Evolutionary conservation across 768 basidiomycete genomes (phyloP).

Genomic region (Glaciozyma martinii): DNA sequence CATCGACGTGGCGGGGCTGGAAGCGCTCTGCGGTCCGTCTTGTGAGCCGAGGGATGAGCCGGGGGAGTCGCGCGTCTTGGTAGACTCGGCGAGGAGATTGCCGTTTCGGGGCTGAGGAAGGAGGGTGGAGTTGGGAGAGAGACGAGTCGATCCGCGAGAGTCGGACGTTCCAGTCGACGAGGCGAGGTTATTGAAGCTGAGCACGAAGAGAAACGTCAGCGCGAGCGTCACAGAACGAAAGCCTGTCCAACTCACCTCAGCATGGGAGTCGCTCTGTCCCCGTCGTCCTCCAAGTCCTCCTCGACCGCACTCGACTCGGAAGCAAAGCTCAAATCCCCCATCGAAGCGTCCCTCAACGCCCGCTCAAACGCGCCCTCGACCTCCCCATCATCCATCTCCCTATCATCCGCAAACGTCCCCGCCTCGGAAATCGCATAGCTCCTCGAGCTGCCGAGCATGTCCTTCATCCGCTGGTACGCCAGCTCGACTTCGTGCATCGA

Average conservation of each 20-base stretch:
- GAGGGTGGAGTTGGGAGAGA: not conserved
- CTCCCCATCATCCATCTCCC: constrained; percentile 1
- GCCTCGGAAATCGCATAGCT: not conserved
- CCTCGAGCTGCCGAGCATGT: constrained; percentile 8
- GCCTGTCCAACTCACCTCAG: not conserved
- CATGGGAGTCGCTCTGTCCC: too few relatives aligned
- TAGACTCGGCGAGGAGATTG: constrained; percentile 1
- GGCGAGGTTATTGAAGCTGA: too few relatives aligned
- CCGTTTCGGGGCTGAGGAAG: not conserved
- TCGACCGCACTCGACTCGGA: not conserved
- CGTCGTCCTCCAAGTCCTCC: not conserved
- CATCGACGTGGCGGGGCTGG: not conserved
- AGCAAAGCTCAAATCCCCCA: not conserved
- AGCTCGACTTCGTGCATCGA: constrained; percentile 26
- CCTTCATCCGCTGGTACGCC: constrained; percentile 28
- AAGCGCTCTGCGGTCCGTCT: not conserved
- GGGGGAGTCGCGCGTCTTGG: not conserved
- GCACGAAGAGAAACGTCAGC: not conserved
- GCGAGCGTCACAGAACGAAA: not conserved
- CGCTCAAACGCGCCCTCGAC: constrained; percentile 6
- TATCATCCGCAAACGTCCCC: not conserved
- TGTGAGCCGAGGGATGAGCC: not conserved
- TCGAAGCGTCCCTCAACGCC: not conserved
- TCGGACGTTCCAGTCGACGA: too few relatives aligned
- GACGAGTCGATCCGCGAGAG: not conserved